Evolutionary conservation across 805 yeast species (phyloP), one percentile per base, ranked within the genome.

Genomic region (Ogataea paradorogensis): DNA sequence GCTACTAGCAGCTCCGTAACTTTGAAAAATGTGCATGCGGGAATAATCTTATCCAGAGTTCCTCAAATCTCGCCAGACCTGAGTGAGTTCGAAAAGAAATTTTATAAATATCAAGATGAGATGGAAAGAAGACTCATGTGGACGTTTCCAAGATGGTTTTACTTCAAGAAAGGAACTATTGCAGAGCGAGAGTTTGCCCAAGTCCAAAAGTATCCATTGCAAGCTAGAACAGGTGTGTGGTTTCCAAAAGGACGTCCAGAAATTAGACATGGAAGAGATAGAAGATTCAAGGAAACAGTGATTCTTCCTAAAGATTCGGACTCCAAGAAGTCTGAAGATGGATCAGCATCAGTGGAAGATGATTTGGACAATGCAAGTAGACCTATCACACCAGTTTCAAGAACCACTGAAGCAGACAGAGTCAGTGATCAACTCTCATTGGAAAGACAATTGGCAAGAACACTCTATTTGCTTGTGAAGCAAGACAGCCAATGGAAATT

Each of bases 101-200:
- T 82, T 63, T 86, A 84, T 59, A 69, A 78, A 38, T 93, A 93
- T 61, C 95, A 90, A 63, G 76, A 79, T 36, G 95, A 86, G 61
- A 71, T 93, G 40, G 90, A 89, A 70, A 81, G 81, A 57, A 76
- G 98, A 54, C 71, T 93, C 51, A 89, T 90, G 95, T 89, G 96
- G 96, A 89, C 98, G 0, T 93, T 93, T 63, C 98, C 99, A 5
- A 80, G 83, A 52, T 88, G 88, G 76, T 90, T 80, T 59, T 93
- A 90, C 67, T 93, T 82, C 69, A 86, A 84, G 58, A 82, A 77
- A 53, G 98, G 98, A 46, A 83, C 97, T 1, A 70, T 93, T 46
- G 78, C 95, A 3, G 96, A 88, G 60, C 85, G 88, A 59, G 78
- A 77, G 52, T 91, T 79, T 64, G 66, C 81, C 38, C 78, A 79